phyloP scores from a whole-genome alignment of 345 rosid species.

The Eutrema heterophyllum region DNA sequence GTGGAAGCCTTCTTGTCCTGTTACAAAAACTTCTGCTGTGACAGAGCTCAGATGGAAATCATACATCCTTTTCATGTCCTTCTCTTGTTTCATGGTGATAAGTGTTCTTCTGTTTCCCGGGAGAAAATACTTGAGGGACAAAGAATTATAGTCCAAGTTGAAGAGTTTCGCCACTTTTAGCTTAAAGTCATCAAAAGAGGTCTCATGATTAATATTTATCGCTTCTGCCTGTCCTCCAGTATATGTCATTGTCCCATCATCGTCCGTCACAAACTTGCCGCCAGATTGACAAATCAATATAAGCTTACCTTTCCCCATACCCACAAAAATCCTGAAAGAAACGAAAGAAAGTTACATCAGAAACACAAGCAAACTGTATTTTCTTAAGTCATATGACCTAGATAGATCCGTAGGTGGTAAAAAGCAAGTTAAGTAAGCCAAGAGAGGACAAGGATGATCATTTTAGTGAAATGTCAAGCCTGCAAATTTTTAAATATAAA shows the following conservation, averaged over 20 bases:
- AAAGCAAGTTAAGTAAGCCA: background rate
- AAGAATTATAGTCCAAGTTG: constrained; percentile 53
- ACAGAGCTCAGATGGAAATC: constrained; percentile 59
- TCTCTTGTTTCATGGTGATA: constrained; percentile 66
- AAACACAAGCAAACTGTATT: background rate
- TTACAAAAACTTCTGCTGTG: constrained; percentile 69
- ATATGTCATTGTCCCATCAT: constrained; percentile 66
- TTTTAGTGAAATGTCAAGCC: background rate
- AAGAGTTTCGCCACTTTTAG: constrained; percentile 65
- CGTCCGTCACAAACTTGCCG: constrained; percentile 61
- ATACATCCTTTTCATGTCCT: constrained; percentile 77
- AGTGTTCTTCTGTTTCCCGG: constrained; percentile 72
- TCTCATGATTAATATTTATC: constrained; percentile 59
- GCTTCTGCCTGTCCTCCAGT: constrained; percentile 88
- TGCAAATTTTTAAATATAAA: background rate
- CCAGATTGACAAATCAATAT: constrained; percentile 83
- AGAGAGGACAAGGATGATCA: background rate
- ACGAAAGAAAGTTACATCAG: background rate
- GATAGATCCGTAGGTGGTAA: background rate
- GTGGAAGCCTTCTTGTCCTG: constrained; percentile 58
- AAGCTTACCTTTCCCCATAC: constrained; percentile 81
- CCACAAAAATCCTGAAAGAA: constrained; percentile 9
- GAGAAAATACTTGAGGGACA: constrained; percentile 84
- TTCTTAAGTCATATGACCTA: background rate
- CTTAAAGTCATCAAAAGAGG: constrained; percentile 64